Conservation (phyloP, 2,329 filamentous ascomycete species). For the Helotiales sp. region DNA sequence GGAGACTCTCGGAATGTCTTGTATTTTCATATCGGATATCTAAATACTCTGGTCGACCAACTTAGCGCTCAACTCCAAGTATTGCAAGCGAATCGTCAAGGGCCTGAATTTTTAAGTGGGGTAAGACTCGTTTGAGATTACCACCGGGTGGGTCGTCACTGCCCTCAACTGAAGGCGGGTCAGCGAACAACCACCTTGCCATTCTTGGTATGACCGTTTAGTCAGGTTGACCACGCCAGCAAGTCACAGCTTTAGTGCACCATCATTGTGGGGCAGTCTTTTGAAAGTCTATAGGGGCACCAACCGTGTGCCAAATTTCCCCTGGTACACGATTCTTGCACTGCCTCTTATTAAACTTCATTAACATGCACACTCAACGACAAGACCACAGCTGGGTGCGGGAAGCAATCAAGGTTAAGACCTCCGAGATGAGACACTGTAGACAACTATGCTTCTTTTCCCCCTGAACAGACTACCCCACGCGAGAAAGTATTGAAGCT, state of each 20-base stretch:
- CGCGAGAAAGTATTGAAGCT: not conserved
- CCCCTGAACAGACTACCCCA: not conserved
- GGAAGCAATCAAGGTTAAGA: not conserved
- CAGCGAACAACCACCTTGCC: not conserved
- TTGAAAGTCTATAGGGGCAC: not conserved
- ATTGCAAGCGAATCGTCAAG: not conserved
- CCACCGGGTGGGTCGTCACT: not conserved
- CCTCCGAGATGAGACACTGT: not conserved
- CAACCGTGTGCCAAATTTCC: not conserved
- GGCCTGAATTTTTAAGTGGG: not conserved
- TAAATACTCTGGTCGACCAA: not conserved
- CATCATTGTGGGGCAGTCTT: not conserved
- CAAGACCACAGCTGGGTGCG: not conserved
- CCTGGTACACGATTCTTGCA: not conserved
- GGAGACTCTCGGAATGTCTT: not conserved
- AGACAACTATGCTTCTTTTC: not conserved
- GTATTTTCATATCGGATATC: slow-evolving; percentile 1
- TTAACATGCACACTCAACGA: not conserved
- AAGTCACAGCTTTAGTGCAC: not conserved
- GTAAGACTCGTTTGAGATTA: not conserved
- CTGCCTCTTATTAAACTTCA: not conserved
- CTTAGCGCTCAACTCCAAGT: not conserved
- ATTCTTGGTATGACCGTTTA: not conserved
- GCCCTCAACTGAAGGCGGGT: not conserved
- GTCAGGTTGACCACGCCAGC: not conserved